These are phyloP conservation scores for Debaryomycetaceae sp. DNA, from an alignment of 1,139 yeast species.

Conservation along the genomic window DNA sequence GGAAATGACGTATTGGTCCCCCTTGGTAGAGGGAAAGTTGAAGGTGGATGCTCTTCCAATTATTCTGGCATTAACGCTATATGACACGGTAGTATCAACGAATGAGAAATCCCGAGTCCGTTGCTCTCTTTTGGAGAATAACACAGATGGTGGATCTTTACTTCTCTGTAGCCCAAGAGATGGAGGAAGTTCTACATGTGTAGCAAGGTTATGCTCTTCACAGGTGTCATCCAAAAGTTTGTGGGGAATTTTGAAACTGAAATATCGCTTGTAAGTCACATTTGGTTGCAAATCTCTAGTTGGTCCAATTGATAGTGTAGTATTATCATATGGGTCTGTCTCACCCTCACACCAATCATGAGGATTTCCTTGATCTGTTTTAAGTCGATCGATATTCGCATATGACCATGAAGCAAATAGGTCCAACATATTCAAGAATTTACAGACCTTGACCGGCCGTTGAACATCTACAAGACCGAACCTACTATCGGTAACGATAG, in stretches of 20 bases:
- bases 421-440: slow-evolving; percentile 44
- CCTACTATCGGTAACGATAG: slow-evolving; percentile 25
- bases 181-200: slow-evolving; percentile 39
- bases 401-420: slow-evolving; percentile 47
- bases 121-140: slow-evolving; percentile 19
- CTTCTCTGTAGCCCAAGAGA: slow-evolving; percentile 33
- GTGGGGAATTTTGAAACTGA: slow-evolving; percentile 42
- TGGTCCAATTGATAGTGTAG: slow-evolving; percentile 35
- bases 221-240: slow-evolving; percentile 41
- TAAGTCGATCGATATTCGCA: slow-evolving; percentile 43
- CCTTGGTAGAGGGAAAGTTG: slow-evolving; percentile 9
- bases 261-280: slow-evolving; percentile 39
- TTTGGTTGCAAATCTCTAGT: slow-evolving; percentile 37
- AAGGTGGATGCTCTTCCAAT: slow-evolving; percentile 43
- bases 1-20: slow-evolving; percentile 39
- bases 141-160: slow-evolving; percentile 15
- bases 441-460: slow-evolving; percentile 24
- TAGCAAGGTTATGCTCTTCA: slow-evolving; percentile 30
- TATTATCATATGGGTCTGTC: slow-evolving; percentile 41
- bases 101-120: slow-evolving; percentile 33
- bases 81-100: slow-evolving; percentile 36
- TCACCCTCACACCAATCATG: slow-evolving; percentile 51
- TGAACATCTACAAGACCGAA: slow-evolving; percentile 28
- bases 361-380: slow-evolving; percentile 46
- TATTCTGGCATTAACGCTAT: slow-evolving; percentile 41